These are phyloP conservation scores for Tylopilus sp. DNA, from an alignment of 1,284 basidiomycete genomes.

Conservation along the genomic window DNA sequence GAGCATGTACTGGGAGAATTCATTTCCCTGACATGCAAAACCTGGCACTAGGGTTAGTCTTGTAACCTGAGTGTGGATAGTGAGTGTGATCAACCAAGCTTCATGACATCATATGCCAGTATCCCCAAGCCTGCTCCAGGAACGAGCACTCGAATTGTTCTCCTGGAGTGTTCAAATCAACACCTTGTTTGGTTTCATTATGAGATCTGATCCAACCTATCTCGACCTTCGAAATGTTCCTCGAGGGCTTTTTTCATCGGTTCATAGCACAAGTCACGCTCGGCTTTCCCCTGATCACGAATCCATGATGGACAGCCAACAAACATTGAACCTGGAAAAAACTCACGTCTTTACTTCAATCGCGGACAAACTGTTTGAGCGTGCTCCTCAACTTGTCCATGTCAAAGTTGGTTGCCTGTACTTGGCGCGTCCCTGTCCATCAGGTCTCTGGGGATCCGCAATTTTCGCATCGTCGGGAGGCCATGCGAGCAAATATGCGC, in stretches of 20 bases:
- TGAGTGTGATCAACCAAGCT: constrained; percentile 51
- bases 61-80: neutral
- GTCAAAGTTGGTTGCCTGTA: constrained; percentile 62
- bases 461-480: constrained; percentile 27
- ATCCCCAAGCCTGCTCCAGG: constrained; percentile 86
- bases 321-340: neutral
- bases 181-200: neutral
- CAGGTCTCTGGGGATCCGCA: constrained; percentile 23
- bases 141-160: constrained; percentile 72
- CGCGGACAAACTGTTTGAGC: constrained; percentile 84
- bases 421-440: constrained; percentile 11
- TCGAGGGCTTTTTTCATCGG: constrained; percentile 77
- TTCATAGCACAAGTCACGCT: constrained; percentile 72
- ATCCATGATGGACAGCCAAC: neutral
- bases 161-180: constrained; percentile 32
- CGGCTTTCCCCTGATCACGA: constrained; percentile 55
- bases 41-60: constrained; percentile 42
- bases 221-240: constrained; percentile 55
- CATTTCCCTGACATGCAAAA: constrained; percentile 85
- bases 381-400: constrained; percentile 88
- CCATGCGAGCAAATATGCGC: constrained; percentile 26
- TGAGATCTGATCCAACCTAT: constrained; percentile 40
- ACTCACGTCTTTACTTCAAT: constrained; percentile 80
- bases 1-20: constrained; percentile 92
- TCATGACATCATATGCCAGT: constrained; percentile 81